Evolutionary conservation across 2,329 filamentous ascomycete genomes (phyloP), one percentile per base, ranked within the genome.

Genomic region (Fusarium nurragi): DNA sequence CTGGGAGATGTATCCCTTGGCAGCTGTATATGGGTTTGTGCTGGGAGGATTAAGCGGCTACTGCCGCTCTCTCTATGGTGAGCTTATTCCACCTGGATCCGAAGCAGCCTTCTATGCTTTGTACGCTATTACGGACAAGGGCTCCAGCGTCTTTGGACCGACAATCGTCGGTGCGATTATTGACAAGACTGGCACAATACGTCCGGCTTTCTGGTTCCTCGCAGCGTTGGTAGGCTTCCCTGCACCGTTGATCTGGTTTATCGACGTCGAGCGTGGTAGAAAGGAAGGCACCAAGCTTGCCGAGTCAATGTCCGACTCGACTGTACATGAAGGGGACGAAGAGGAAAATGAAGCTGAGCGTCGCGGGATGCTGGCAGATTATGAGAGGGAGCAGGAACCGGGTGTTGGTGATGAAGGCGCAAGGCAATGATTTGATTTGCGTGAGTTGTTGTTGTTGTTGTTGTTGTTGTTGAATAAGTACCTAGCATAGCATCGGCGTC

Each of bases 91-190:
- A 2, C 92, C 93, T 0, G 95, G 95, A 5, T 96, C 91, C 26
- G 95, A 99, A 78, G 94, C 95, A 0, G 94, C 94, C 0, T 99
- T 99, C 74, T 99, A 97, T 75, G 94, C 94, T 0, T 83, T 99
- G 3, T 99, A 98, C 74, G 95, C 95, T 32, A 97, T 98, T 65
- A 98, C 95, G 3, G 95, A 99, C 76, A 99, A 99, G 77, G 94
- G 94, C 1, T 95, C 91, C 21, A 96, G 92, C 74, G 84, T 98
- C 3, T 97, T 99, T 76, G 95, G 95, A 0, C 95, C 95, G 0
- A 91, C 93, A 1, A 94, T 99, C 74, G 95, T 99, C 1, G 95
- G 94, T 2, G 88, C 89, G 13, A 97, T 99, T 66, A 97, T 95
- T 13, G 94, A 98, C 77, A 86, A 82, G 47, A 90, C 90, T 25